Base-by-base conservation (phyloP, 169 alveolate species). In the Condylostoma magnum region DNA sequence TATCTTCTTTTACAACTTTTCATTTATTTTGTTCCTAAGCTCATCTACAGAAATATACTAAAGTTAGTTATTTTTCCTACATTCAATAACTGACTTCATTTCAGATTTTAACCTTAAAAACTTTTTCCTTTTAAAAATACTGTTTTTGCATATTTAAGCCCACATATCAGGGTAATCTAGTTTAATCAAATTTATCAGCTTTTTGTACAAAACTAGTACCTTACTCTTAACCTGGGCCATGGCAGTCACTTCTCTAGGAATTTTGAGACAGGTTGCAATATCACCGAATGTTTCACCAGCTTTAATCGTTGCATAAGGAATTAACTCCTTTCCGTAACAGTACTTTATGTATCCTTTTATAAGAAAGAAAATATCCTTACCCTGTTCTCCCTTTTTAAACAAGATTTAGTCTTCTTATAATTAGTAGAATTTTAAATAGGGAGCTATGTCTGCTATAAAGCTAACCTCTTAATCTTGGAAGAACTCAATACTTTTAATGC, bases 311-410 rank as follows among this genome's bases (percentile, higher is more conserved):
- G 22, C 33, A 25, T 52, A 83, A 31, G 77, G 5, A 72, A 76
- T 71, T 77, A 77, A 20, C 86, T 87, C 77, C 70, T 76, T 22
- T 68, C n/a, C 38, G 74, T 71, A 51, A 72, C 80, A 48, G 60
- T 77, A 28, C 77, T 77, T 56, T 80, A 87, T 43, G 74, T 75
- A 34, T 71, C 76, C 76, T 33, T 48, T 18, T 10, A 67, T 18
- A 15, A 67, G 30, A 50, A 67, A 48, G 20, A 18, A 67, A 30
- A 67, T 67, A 3, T 67, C 76, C 2, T 44, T 50, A 1, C 66
- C 68, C 18, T 31, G 52, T 8, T 67, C 76, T 22, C 76, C 76
- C 31, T 48, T 50, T 12, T 18, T 27, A 27, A 20, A 48, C 12
- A 67, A 30, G n/a, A 20, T 28, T 15, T 67, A 60, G n/a, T 47